Base-by-base conservation (phyloP, 2,329 filamentous ascomycete species). In the Trichoderma pleuroti region DNA sequence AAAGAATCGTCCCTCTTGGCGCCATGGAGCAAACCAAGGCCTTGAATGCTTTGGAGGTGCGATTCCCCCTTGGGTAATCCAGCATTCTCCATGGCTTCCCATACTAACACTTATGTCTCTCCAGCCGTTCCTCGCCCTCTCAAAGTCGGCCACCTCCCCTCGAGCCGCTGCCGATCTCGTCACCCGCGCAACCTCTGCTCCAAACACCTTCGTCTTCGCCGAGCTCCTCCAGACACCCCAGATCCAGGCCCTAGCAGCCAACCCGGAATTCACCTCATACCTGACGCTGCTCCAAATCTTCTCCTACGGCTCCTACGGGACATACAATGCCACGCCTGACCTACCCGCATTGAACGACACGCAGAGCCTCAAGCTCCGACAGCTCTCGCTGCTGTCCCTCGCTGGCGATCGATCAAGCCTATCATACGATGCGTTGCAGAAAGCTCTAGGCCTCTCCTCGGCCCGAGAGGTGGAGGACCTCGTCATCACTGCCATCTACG, bases 191-290 rank as follows among this genome's bases (percentile, higher is more conserved):
- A 98, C 94, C 64, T 94, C 93, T n/a, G 91, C 91, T 70, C 90
- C 92, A 32, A 93, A 94, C 81, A 97, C 94, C 74, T 99, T 91
- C 81, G 87, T 98, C 82, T 99, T 99, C 84, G 89, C 92, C 75
- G 95, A 98, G 83, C 90, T 99, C n/a, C 90, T 99, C 46, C 87
- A 92, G 76, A 90, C 90, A 1, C 89, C 92, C 0, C 90, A 93
- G 76, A 90, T 98, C 74, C 92, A 96, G 81, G 86, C 88, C 14
- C 89, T 98, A 57, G 84, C 85, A 49, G 79, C 88, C 49, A 80
- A 80, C 10, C 78, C 86, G 42, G 91, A 97, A 62, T 88, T 91
- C 76, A 82, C 85, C 2, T 75, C 83, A 4, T 82, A 93, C 81
- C 85, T 96, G 64, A 88, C 84, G 2, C 86, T 97, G 16, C 90